Base-by-base conservation (phyloP, 768 basidiomycete species). In the Psilocybe azurescens region DNA sequence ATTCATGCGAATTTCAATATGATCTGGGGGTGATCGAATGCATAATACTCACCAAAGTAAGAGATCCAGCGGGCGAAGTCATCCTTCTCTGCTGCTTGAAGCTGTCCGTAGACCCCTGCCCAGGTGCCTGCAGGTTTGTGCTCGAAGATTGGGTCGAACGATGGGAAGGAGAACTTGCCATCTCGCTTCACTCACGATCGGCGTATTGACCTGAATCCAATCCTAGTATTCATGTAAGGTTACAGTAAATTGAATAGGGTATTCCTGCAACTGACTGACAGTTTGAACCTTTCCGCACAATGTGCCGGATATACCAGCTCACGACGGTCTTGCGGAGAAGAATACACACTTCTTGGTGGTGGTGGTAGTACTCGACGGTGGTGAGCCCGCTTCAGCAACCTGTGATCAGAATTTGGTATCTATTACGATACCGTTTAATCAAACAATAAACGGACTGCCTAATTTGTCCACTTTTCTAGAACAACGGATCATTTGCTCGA, bases 1-100 rank as follows among this genome's bases (percentile, higher is more conserved):
- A 49, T 32, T 29, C 28, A 29, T 29, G 30, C 13, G 11, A 18
- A 61, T 18, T 18, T 56, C 30, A 57, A 48, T 28, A 50, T 33
- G 20, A 24, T 63, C 36, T n/a, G 58, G 18, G 20, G 51, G 20
- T 29, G 9, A 50, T 32, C 32, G 53, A n/a, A 41, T 49, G 46
- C 28, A 46, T 11, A 56, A 44, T 8, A 74, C 73, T 58, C 62
- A 79, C 78, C 64, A 72, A 69, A 57, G 69, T 66, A 28, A 79
- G 65, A 56, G 77, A 75, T 39, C 70, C 67, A 20, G 70, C 73
- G 24, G 76, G 75, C 11, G 75, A 74, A 46, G 77, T 75, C 72
- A 75, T 73, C 46, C 77, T 62, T 59, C 75, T 66, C 61, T 73
- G 74, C 47, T 72, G 67, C 48, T 67, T 67, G 29, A 58, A 58